Base-by-base conservation (phyloP, 148 eudicot species). In the Camellia sinensis region DNA sequence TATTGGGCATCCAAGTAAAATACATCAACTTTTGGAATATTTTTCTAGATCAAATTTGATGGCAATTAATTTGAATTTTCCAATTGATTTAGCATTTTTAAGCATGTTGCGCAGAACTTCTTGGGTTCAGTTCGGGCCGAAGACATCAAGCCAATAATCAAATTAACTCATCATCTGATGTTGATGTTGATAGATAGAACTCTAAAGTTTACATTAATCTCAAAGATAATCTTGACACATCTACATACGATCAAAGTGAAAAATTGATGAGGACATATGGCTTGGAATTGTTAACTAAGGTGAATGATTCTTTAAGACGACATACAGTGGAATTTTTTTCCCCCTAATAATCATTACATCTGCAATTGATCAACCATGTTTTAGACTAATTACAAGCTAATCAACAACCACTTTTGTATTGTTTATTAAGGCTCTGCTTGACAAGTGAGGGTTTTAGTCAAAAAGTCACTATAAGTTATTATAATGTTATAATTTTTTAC, bases 301-400 rank as follows among this genome's bases (percentile, higher is more conserved):
- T 4, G 74, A 71, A 71, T 48, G 46, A 19, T 46, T n/a, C 3
- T 48, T 71, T 10, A 1, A 69, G 45, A 69, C 29, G 48, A 11
- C 46, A 6, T 15, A 18, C 54, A 48, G 56, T 11, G 40, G 74
- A 71, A 71, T n/a, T 37, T 71, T 48, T 71, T 10, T 29, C 29
- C 40, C 29, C 0, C 0, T 15, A n/a, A 46, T 13, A 71, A 71
- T 71, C 57, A 71, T 71, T 71, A 71, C 50, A 44, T 53, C 56
- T 71, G 48, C 37, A 21, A 71, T 71, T 29, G 29, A 29, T 71
- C 74, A 71, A 71, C 57, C 74, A 71, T 48, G 74, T 4, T 5
- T 10, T 71, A 71, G 74, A 71, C 74, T 71, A 71, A 71, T 71
- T 71, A 71, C 57, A 48, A 71, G 57, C 74, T 46, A 46, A 71